Evolutionary conservation across 2,329 filamentous ascomycete species (phyloP).

Genomic region (Pestalotiopsis fici): DNA sequence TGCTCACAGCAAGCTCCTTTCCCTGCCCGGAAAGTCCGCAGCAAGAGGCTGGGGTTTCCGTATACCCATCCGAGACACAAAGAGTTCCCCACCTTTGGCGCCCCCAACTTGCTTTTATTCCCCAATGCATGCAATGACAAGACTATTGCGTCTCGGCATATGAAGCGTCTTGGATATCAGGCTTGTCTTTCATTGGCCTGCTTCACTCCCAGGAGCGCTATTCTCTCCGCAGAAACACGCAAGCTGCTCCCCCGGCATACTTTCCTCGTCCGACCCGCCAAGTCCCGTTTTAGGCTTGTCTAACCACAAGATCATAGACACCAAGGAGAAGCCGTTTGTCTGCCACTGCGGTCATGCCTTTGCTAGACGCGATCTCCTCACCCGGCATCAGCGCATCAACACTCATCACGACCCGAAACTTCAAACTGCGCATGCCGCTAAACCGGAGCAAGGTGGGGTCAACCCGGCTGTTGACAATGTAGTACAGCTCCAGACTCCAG

Average conservation of each 20-base stretch:
- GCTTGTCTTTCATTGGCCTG: not conserved
- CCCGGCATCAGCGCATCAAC: conserved; percentile 41
- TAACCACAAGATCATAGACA: conserved; percentile 32
- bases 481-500: conserved; percentile 28
- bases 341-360: conserved; percentile 46
- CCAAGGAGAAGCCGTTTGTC: conserved; percentile 48
- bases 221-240: not conserved
- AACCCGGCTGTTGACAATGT: conserved; percentile 21
- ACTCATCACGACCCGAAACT: conserved; percentile 25
- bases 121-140: not conserved
- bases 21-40: not conserved
- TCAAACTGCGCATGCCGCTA: conserved; percentile 16
- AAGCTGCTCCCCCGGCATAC: not conserved
- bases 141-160: not conserved
- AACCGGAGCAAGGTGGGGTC: conserved; percentile 25
- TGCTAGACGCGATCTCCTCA: conserved; percentile 44
- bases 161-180: not conserved
- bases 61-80: not conserved
- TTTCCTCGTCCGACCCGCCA: not conserved
- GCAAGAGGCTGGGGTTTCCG: not conserved
- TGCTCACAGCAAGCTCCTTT: not conserved
- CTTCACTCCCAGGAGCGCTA: not conserved
- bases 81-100: not conserved
- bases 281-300: not conserved
- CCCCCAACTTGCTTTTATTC: not conserved